Percentiles rank a stretch among this genome's conserved stretches.
These are phyloP conservation scores for Trichoderma sp. DNA, from an alignment of 2,329 filamentous ascomycete species.

Conservation along the genomic window DNA sequence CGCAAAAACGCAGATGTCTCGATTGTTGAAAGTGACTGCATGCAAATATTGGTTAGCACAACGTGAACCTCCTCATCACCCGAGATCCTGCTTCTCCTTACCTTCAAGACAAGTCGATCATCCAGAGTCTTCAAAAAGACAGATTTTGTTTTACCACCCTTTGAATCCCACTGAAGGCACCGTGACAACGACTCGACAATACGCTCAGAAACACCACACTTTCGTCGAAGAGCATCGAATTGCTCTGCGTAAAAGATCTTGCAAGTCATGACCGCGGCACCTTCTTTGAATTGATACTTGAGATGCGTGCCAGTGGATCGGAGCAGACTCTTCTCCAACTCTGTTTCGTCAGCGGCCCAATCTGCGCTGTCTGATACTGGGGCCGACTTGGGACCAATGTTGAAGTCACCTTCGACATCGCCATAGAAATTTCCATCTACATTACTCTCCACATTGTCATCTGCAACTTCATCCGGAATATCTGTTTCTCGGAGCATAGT, in stretches of 20 bases:
- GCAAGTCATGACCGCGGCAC: constrained; percentile 91
- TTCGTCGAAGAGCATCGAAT: constrained; percentile 89
- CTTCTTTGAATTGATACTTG: constrained; percentile 93
- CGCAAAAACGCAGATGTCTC: constrained; percentile 93
- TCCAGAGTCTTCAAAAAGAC: constrained; percentile 96
- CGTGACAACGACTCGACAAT: constrained; percentile 94
- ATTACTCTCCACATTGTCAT: constrained; percentile 42
- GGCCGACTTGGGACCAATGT: constrained; percentile 33
- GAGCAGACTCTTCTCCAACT: constrained; percentile 82
- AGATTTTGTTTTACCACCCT: constrained; percentile 96
- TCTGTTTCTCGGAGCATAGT: constrained; percentile 42
- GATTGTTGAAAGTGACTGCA: constrained; percentile 78
- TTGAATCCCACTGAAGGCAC: constrained; percentile 97
- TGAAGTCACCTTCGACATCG: constrained; percentile 35
- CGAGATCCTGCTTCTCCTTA: background rate
- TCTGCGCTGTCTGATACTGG: constrained; percentile 41
- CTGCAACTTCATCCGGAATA: constrained; percentile 25
- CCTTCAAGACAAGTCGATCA: constrained; percentile 88
- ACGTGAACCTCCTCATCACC: background rate
- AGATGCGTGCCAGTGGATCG: constrained; percentile 87
- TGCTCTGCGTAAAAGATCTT: constrained; percentile 99
- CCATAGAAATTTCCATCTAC: constrained; percentile 42
- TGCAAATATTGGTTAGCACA: background rate
- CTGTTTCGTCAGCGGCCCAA: constrained; percentile 60
- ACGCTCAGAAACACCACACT: constrained; percentile 89